These are phyloP conservation scores for Lichtheimia ramosa DNA, from an alignment of 371 early-diverging fungal species.

Conservation along the genomic window DNA sequence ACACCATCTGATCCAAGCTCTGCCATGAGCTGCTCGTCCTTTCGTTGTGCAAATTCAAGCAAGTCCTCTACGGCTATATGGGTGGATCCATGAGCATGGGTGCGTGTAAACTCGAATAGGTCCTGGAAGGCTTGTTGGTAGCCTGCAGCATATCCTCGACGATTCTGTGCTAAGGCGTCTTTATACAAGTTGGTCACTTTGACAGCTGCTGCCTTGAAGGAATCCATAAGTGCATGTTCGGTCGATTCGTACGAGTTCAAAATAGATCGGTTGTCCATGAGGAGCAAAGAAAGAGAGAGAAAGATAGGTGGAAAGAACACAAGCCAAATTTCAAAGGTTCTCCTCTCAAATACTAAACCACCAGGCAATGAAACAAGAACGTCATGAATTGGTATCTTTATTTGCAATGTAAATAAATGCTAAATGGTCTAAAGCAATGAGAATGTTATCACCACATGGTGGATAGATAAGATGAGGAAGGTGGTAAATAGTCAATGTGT, in stretches of 20 bases:
- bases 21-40: slow-evolving; percentile 43
- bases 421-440: background rate
- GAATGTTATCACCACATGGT: background rate
- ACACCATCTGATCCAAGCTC: slow-evolving; percentile 26
- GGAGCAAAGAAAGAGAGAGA: too few species aligned
- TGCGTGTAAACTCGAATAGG: slow-evolving; percentile 58
- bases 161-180: slow-evolving; percentile 65
- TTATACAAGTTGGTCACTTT: slow-evolving; percentile 74
- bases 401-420: background rate
- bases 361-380: too few species aligned
- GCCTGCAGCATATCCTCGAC: slow-evolving; percentile 64
- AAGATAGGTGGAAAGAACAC: too few species aligned
- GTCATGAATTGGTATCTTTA: too few species aligned
- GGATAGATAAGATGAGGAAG: background rate
- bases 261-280: slow-evolving; percentile 14
- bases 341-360: too few species aligned
- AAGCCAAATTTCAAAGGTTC: too few species aligned
- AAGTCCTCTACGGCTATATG: slow-evolving; percentile 58
- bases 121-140: slow-evolving; percentile 75
- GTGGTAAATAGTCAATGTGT: slow-evolving; percentile 11
- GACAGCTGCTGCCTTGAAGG: slow-evolving; percentile 70
- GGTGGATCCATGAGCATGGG: slow-evolving; percentile 44
- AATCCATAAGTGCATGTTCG: slow-evolving; percentile 58
- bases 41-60: slow-evolving; percentile 48
- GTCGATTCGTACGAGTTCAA: slow-evolving; percentile 47